Conservation (phyloP, 345 rosid genomes). For the Hibiscus tridactylites region DNA sequence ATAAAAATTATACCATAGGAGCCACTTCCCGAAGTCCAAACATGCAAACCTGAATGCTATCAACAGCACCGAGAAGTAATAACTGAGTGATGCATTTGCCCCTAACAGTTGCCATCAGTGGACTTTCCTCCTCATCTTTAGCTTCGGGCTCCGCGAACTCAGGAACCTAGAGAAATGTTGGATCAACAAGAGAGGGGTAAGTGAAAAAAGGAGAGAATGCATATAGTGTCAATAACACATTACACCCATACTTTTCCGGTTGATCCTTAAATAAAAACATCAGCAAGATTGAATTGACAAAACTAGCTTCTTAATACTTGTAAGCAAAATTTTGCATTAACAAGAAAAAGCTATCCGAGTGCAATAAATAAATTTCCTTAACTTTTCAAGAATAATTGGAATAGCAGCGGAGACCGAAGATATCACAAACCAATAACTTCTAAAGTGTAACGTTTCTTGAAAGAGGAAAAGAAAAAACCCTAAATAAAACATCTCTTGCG, state of each 20-base stretch:
- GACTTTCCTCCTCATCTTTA: constrained; percentile 57
- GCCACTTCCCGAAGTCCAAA: not conserved
- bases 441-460: not conserved
- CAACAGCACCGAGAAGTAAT: constrained; percentile 60
- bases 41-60: constrained; percentile 61
- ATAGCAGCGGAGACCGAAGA: not conserved
- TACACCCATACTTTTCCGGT: not conserved
- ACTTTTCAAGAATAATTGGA: not conserved
- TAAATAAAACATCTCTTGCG: not conserved
- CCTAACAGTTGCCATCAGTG: constrained; percentile 49
- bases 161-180: constrained; percentile 29
- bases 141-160: constrained; percentile 35
- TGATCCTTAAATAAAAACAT: not conserved
- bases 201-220: not conserved
- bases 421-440: not conserved
- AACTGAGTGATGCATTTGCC: constrained; percentile 70
- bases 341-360: not conserved
- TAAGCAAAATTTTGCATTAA: constrained; percentile 1
- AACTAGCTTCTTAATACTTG: not conserved
- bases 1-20: constrained; percentile 19
- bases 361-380: not conserved
- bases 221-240: not conserved
- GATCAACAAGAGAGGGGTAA: not conserved
- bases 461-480: not conserved
- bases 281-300: not conserved